Conservation (phyloP, 176 grass and related monocot genomes). For the Metroxylon sagu region DNA sequence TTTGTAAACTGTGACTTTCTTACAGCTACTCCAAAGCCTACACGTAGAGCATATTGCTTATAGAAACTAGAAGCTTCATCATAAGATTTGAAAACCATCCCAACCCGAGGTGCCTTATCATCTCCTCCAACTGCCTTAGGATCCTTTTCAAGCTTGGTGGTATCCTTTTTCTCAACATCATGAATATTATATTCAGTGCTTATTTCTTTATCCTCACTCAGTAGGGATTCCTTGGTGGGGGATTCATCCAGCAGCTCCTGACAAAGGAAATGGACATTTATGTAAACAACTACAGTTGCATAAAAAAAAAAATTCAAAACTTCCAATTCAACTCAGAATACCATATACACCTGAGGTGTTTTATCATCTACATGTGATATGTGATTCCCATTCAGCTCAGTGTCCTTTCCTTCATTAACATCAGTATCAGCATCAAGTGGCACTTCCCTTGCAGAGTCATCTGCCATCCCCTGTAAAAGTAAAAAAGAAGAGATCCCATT, state of each 20-base stretch:
- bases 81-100: slow-evolving; percentile 8
- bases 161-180: neutral
- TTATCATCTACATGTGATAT: neutral
- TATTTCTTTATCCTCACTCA: slow-evolving; percentile 2
- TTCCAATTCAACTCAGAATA: neutral
- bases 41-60: slow-evolving; percentile 8
- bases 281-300: neutral
- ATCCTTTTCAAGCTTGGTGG: neutral
- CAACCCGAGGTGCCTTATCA: slow-evolving; percentile 3
- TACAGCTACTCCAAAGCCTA: slow-evolving; percentile 18
- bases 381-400: neutral
- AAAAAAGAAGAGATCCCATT: neutral
- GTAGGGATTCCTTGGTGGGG: neutral
- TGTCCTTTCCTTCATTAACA: neutral
- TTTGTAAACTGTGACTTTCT: slow-evolving; percentile 12
- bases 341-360: neutral
- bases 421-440: slow-evolving; percentile 6
- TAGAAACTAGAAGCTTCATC: slow-evolving; percentile 15
- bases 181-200: neutral
- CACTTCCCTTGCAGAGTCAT: neutral
- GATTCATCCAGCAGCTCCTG: neutral
- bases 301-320: neutral
- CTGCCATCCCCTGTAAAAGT: neutral
- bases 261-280: neutral
- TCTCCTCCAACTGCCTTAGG: neutral